Conservation (phyloP, 805 yeast genomes). For the Blastobotrys muscicola region DNA sequence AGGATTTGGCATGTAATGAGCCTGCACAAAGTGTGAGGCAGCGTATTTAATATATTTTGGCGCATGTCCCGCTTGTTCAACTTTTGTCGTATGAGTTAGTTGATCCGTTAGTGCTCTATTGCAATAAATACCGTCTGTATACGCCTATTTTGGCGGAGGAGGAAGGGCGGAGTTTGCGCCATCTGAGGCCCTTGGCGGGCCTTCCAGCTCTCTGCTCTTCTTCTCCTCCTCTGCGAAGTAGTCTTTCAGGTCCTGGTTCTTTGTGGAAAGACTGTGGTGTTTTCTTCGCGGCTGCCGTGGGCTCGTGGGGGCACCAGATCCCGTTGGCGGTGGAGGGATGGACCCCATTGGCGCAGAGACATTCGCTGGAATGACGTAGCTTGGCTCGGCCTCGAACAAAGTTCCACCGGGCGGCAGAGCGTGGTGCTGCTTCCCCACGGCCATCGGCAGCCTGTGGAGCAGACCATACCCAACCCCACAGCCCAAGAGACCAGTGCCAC, state of each 20-base stretch:
- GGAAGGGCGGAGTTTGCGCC: conserved; percentile 16
- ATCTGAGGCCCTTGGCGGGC: conserved; percentile 7
- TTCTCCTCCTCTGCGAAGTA: conserved; percentile 23
- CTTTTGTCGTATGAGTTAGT: too few relatives aligned
- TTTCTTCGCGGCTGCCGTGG: conserved; percentile 4
- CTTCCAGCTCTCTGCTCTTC: conserved; percentile 16
- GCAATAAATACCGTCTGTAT: not conserved
- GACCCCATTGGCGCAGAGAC: not conserved
- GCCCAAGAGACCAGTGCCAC: conserved; percentile 79
- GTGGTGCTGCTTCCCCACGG: conserved; percentile 20
- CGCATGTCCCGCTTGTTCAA: too few relatives aligned
- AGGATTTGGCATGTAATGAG: too few relatives aligned
- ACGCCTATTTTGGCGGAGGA: conserved; percentile 15
- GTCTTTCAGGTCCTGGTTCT: conserved; percentile 14
- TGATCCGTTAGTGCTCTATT: too few relatives aligned
- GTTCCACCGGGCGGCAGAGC: conserved; percentile 30
- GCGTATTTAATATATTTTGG: too few relatives aligned
- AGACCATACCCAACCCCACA: conserved; percentile 94
- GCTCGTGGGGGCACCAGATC: conserved; percentile 5
- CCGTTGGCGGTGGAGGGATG: conserved; percentile 4
- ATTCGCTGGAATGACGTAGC: not conserved
- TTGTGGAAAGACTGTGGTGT: not conserved
- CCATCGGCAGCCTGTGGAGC: conserved; percentile 75
- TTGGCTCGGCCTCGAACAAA: conserved; percentile 29
- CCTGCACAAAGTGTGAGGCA: too few relatives aligned